Conservation (phyloP, 352 stramenopile genomes). For the Stephanocyclus meneghinianus region DNA sequence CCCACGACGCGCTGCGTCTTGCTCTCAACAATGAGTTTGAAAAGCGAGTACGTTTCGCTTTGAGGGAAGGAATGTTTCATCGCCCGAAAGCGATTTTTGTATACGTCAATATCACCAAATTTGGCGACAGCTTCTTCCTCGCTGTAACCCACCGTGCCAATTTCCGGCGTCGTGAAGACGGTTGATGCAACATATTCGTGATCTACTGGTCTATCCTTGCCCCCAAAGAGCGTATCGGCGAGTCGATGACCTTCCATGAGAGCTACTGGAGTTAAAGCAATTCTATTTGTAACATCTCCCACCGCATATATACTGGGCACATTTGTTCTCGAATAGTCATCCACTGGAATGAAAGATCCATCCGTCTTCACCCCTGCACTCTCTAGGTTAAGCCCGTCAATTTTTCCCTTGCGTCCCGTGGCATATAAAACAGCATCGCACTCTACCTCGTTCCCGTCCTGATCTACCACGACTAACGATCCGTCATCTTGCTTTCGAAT, state of each 20-base stretch:
- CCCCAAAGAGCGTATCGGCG: slow-evolving; percentile 89
- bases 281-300: slow-evolving; percentile 87
- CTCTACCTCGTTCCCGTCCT: slow-evolving; percentile 74
- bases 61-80: slow-evolving; percentile 85
- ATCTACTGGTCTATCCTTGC: slow-evolving; percentile 75
- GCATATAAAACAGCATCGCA: slow-evolving; percentile 87
- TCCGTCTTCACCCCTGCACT: slow-evolving; percentile 81
- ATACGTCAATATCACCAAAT: slow-evolving; percentile 88
- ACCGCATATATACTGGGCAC: slow-evolving; percentile 88
- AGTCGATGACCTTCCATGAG: slow-evolving; percentile 88
- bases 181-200: slow-evolving; percentile 83
- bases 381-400: slow-evolving; percentile 83
- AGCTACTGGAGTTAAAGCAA: slow-evolving; percentile 88
- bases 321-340: slow-evolving; percentile 90
- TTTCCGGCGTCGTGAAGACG: slow-evolving; percentile 91
- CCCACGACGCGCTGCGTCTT: slow-evolving; percentile 86
- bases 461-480: slow-evolving; percentile 77
- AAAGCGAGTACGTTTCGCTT: slow-evolving; percentile 58
- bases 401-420: slow-evolving; percentile 71
- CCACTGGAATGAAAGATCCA: slow-evolving; percentile 86
- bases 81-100: slow-evolving; percentile 89
- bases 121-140: slow-evolving; percentile 88
- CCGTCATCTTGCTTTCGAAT: slow-evolving; percentile 88
- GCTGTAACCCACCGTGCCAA: slow-evolving; percentile 90
- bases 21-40: slow-evolving; percentile 84